Conservation (phyloP, 805 yeast genomes). For the Groenewaldozyma salmanticensis region DNA sequence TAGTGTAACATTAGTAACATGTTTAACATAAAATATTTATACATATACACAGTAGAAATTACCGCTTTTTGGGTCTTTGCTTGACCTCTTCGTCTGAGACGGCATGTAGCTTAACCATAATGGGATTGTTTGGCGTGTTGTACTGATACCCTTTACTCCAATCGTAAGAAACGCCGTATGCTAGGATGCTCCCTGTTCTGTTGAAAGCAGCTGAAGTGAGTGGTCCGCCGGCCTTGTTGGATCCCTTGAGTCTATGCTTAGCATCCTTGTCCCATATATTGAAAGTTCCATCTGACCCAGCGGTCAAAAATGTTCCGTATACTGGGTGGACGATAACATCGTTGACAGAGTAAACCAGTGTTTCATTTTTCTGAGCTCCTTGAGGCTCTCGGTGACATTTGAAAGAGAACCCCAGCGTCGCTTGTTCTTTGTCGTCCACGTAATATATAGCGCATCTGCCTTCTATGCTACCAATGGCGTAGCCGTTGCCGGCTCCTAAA, state of each 20-base stretch:
- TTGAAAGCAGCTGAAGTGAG: constrained; percentile 76
- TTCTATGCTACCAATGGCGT: constrained; percentile 85
- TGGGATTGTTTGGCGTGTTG: constrained; percentile 68
- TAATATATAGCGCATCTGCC: constrained; percentile 95
- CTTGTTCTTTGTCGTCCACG: constrained; percentile 54
- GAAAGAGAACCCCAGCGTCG: constrained; percentile 72
- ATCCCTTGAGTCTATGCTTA: constrained; percentile 74
- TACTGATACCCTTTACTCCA: constrained; percentile 80
- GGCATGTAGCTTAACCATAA: constrained; percentile 70
- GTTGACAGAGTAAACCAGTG: constrained; percentile 69
- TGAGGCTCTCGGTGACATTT: constrained; percentile 82
- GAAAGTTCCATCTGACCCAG: constrained; percentile 90
- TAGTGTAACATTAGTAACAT: too few species aligned
- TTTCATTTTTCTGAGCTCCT: constrained; percentile 37
- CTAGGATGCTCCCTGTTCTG: constrained; percentile 72
- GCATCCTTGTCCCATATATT: constrained; percentile 96
- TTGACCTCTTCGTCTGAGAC: constrained; percentile 80
- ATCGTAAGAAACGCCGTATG: constrained; percentile 88
- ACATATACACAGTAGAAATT: not conserved
- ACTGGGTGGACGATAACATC: constrained; percentile 79
- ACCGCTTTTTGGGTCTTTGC: constrained; percentile 17
- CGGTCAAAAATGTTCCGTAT: constrained; percentile 85
- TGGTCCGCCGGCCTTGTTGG: constrained; percentile 46
- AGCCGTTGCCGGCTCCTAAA: constrained; percentile 87
- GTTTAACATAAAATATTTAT: too few species aligned